Conservation (phyloP, 2,329 filamentous ascomycete species). For the Sporothrix luriei region DNA sequence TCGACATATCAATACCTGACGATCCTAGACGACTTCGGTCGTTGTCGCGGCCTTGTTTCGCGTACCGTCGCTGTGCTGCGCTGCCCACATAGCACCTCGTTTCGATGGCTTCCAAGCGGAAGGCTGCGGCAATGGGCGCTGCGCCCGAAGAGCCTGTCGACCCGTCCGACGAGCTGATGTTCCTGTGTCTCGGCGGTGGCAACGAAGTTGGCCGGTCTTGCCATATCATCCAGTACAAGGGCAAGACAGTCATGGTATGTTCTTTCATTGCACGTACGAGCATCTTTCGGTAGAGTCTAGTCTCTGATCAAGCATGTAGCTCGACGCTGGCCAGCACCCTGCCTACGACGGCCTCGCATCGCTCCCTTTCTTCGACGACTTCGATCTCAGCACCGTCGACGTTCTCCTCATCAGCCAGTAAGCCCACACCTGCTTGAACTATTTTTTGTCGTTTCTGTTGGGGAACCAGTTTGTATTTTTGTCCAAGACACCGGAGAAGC, state of each 20-base stretch:
- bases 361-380: constrained; percentile 97
- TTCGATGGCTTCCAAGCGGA: constrained; percentile 88
- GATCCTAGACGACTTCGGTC: not conserved
- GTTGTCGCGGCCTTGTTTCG: not conserved
- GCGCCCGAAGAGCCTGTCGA: constrained; percentile 83
- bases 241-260: constrained; percentile 95
- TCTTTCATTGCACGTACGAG: not conserved
- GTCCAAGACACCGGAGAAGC: no score
- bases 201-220: constrained; percentile 97
- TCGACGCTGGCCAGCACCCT: constrained; percentile 95
- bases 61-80: not conserved
- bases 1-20: not conserved
- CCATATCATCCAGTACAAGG: constrained; percentile 98
- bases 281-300: not conserved
- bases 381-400: constrained; percentile 95
- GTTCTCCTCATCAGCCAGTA: constrained; percentile 99
- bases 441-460: not conserved
- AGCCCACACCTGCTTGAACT: constrained; percentile 51
- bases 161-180: constrained; percentile 90
- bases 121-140: constrained; percentile 73
- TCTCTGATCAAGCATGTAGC: constrained; percentile 54
- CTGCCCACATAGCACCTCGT: not conserved
- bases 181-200: constrained; percentile 88
- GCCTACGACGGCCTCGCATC: constrained; percentile 92
- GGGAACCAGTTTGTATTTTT: not conserved